Evolutionary conservation across 371 early-diverging fungal genomes (phyloP).

Genomic region (Chytridium lagenaria): DNA sequence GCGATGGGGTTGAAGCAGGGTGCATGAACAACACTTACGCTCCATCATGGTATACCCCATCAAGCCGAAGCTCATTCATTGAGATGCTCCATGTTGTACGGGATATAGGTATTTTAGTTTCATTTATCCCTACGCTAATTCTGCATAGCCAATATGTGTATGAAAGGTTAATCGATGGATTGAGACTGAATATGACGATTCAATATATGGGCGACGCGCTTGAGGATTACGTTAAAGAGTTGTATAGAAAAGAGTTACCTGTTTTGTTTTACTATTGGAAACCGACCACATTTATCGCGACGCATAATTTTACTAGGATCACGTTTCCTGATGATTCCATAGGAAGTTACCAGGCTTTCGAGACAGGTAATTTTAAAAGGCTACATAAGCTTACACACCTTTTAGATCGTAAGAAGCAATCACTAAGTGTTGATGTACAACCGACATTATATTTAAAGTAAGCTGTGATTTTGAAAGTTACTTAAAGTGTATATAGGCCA

Average conservation of each 20-base stretch:
- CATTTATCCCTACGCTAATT: neutral
- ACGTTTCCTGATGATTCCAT: conserved; percentile 31
- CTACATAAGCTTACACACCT: neutral
- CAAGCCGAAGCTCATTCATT: neutral
- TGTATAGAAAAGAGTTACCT: conserved; percentile 1
- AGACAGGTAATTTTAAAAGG: conserved; percentile 13
- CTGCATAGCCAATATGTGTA: conserved; percentile 17
- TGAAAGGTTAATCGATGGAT: conserved; percentile 29
- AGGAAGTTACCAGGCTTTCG: no score
- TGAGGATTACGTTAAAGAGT: neutral
- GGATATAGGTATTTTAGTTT: neutral
- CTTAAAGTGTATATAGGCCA: neutral
- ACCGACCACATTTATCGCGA: conserved; percentile 17
- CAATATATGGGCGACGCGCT: conserved; percentile 26
- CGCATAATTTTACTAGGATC: conserved; percentile 23
- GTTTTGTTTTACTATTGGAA: conserved; percentile 29
- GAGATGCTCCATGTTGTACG: conserved; percentile 21
- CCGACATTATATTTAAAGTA: conserved; percentile 32
- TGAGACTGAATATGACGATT: conserved; percentile 30
- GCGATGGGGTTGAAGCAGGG: neutral
- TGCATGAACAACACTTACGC: conserved; percentile 25
- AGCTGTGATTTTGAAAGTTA: neutral
- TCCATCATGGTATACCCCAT: neutral
- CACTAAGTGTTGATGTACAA: conserved; percentile 29
- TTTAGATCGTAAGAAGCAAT: conserved; percentile 5